A percentile compares a stretch with the other conserved stretches of the same genome.
Evolutionary conservation across 345 rosid species (phyloP).

Genomic region (Punica granatum): DNA sequence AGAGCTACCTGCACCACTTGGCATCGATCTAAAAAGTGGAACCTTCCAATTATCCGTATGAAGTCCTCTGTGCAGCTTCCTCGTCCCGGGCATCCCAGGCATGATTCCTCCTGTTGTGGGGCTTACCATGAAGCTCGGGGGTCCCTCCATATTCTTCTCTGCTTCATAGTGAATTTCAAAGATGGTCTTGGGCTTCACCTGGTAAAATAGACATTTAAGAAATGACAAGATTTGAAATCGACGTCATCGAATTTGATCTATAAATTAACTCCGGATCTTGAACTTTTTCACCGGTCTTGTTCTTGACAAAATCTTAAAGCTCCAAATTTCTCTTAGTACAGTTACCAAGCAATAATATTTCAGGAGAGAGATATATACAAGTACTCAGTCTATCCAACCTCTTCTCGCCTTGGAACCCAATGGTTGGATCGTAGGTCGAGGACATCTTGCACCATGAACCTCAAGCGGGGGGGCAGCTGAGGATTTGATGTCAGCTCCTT

Average conservation of each 20-base stretch:
- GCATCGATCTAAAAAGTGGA: constrained; percentile 54
- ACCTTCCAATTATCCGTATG: constrained; percentile 80
- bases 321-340: no score
- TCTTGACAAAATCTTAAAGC: no score
- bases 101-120: constrained; percentile 93
- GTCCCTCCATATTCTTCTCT: constrained; percentile 55
- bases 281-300: no score
- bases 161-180: constrained; percentile 92
- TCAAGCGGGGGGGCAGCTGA: constrained; percentile 49
- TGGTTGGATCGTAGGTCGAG: constrained; percentile 61
- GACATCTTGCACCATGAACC: constrained; percentile 73
- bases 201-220: constrained; percentile 11
- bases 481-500: constrained; percentile 50
- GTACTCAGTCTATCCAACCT: constrained; percentile 62
- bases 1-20: constrained; percentile 55
- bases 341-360: no score
- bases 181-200: constrained; percentile 88
- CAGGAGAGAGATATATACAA: no score
- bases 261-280: no score
- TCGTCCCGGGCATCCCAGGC: constrained; percentile 95
- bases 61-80: constrained; percentile 80
- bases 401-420: constrained; percentile 92
- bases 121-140: constrained; percentile 45
- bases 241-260: constrained; percentile 17
- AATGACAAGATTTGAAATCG: constrained; percentile 11